Evolutionary conservation across 2,329 filamentous ascomycete genomes (phyloP).

Genomic region (Zalaria obscura): DNA sequence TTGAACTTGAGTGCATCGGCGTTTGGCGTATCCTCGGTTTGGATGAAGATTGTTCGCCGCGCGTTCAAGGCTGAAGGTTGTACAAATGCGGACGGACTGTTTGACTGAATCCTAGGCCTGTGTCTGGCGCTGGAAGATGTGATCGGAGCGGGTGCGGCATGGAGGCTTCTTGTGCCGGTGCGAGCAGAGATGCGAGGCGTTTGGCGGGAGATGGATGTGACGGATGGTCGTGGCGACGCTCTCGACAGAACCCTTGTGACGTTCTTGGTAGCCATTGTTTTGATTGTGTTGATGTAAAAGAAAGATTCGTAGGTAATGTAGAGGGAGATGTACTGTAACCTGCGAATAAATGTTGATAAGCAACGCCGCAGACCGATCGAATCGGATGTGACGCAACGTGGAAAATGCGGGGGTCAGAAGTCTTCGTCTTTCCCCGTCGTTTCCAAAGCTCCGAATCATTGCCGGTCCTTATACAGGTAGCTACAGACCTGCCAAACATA

Average conservation of each 20-base stretch:
- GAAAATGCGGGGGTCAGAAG: too few relatives aligned
- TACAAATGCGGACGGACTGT: not conserved
- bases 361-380: too few relatives aligned
- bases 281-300: slow-evolving; percentile 6
- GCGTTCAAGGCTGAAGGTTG: not conserved
- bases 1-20: slow-evolving; percentile 86
- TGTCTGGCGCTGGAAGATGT: slow-evolving; percentile 2
- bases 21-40: slow-evolving; percentile 90
- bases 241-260: slow-evolving; percentile 34
- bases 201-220: not conserved
- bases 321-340: too few relatives aligned
- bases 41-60: slow-evolving; percentile 80
- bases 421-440: too few relatives aligned
- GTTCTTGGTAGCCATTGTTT: slow-evolving; percentile 31
- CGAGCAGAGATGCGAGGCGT: not conserved
- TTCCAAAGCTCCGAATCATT: too few relatives aligned
- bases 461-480: too few relatives aligned
- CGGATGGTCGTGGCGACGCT: not conserved
- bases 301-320: too few relatives aligned
- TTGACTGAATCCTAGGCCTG: slow-evolving; percentile 1
- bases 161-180: not conserved
- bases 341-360: too few relatives aligned
- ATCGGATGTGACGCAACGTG: too few relatives aligned
- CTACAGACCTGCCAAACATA: too few relatives aligned
- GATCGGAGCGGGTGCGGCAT: slow-evolving; percentile 2